phyloP scores from a whole-genome alignment of 495 filamentous ascomycete genomes.

The Hyaloscypha hepaticicola region DNA sequence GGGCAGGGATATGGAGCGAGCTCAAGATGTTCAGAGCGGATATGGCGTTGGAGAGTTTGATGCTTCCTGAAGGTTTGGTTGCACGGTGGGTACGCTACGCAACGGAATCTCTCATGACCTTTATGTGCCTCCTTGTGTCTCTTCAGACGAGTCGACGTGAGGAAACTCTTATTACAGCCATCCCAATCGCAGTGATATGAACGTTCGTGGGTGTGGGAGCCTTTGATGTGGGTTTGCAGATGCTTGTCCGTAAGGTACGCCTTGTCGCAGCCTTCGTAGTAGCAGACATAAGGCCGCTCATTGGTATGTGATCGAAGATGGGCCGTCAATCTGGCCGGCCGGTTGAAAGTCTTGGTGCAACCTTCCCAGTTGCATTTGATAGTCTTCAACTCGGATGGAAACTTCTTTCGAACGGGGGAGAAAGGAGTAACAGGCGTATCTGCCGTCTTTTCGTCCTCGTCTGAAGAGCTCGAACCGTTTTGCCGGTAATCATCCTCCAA shows the following conservation, averaged over 20 bases:
- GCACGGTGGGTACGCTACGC: conserved; percentile 73
- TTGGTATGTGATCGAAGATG: conserved; percentile 79
- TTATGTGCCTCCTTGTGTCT: conserved; percentile 68
- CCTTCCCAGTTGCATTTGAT: conserved; percentile 65
- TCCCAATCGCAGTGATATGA: conserved; percentile 67
- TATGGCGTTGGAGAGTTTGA: conserved; percentile 80
- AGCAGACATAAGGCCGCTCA: conserved; percentile 71
- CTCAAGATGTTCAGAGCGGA: conserved; percentile 68
- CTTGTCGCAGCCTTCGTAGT: conserved; percentile 69
- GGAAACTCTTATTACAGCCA: conserved; percentile 77
- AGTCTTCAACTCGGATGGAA: conserved; percentile 71
- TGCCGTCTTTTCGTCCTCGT: conserved; percentile 39
- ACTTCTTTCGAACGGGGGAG: conserved; percentile 54
- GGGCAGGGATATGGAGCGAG: conserved; percentile 66
- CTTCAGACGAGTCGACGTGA: conserved; percentile 68
- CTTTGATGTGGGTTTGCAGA: conserved; percentile 78
- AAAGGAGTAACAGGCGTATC: conserved; percentile 51
- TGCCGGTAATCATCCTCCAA: conserved; percentile 19
- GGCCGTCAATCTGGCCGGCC: conserved; percentile 73
- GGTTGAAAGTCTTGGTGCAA: conserved; percentile 83
- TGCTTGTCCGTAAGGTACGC: conserved; percentile 79
- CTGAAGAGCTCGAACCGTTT: conserved; percentile 44
- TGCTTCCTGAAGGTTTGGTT: conserved; percentile 82
- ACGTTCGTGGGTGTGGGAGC: conserved; percentile 70
- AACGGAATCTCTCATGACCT: conserved; percentile 65